Conservation (phyloP, 2,329 filamentous ascomycete species). For the Stachybotrys echinatus region DNA sequence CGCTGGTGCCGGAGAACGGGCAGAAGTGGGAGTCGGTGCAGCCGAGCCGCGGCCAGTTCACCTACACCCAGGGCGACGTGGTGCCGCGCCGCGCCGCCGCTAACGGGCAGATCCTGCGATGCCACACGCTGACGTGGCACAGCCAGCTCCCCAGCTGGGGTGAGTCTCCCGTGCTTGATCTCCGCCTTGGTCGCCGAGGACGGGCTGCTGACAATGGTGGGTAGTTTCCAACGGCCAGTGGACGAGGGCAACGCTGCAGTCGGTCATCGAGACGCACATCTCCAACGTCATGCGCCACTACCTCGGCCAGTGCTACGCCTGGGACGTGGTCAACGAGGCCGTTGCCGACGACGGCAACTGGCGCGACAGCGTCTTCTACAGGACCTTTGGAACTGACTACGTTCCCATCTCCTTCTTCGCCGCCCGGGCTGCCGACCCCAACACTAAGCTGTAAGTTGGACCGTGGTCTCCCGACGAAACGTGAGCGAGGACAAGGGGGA, state of each 20-base stretch:
- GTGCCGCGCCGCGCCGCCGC: conserved; percentile 40
- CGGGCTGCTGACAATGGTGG: neutral
- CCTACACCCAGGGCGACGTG: conserved; percentile 51
- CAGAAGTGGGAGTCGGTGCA: conserved; percentile 62
- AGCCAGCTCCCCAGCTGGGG: conserved; percentile 23
- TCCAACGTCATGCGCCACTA: conserved; percentile 52
- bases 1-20: conserved; percentile 59
- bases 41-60: conserved; percentile 50
- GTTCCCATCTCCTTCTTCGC: conserved; percentile 53
- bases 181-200: neutral
- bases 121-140: conserved; percentile 55
- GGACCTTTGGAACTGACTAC: conserved; percentile 50
- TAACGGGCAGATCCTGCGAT: conserved; percentile 50
- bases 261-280: conserved; percentile 50
- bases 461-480: too few relatives aligned
- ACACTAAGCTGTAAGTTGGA: conserved; percentile 42
- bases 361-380: conserved; percentile 48
- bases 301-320: conserved; percentile 55
- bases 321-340: conserved; percentile 64
- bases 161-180: conserved; percentile 3
- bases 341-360: conserved; percentile 52
- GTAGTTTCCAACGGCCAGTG: conserved; percentile 32
- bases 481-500: neutral
- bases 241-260: conserved; percentile 52
- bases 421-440: conserved; percentile 46